Base-by-base conservation (phyloP, 768 basidiomycete species). In the Trametes villosa region DNA sequence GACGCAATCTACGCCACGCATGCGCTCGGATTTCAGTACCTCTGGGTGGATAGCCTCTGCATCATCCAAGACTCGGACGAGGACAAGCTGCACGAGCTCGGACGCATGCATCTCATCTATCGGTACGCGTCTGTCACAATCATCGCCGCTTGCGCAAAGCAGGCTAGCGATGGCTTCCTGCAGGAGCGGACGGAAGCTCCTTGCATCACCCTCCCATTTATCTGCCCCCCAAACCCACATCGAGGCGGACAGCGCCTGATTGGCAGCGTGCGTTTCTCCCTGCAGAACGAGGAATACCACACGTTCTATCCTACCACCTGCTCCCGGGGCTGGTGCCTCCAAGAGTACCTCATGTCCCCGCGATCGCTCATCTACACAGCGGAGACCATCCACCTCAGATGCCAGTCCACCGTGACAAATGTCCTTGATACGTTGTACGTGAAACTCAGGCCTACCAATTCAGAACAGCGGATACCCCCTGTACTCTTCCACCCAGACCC, bases 41-140 rank as follows among this genome's bases (percentile, higher is more conserved):
- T 64, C 2, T 64, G 63, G 63, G 53, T 60, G 4, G 58, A 64
- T 34, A 44, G 57, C 7, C 30, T 64, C 9, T 64, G 63, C 42
- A 60, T 64, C 42, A 5, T 64, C 11, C 63, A 64, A 26, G 63
- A 64, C 41, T 50, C 47, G 9, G 24, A 30, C 6, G 58, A 49
- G 11, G 63, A 64, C 49, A 57, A 44, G 27, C 27, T 30, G 17
- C 53, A 31, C 22, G 59, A 61, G 47, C 29, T 61, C 26, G 46
- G 41, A 17, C 38, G 18, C 11, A 49, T 61, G 29, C 38, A 48
- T 4, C 13, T 33, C 9, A 58, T 57, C 15, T 63, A 33, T 47
- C 36, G 46, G 5, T 34, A 59, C 22, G 62, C 62, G 2, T 38
- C 42, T 49, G 34, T 63, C 47, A 63, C 56, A 15, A 58, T 62